These are phyloP conservation scores for Globisporangium cederbergense DNA, from an alignment of 352 stramenopile species.

Conservation along the genomic window DNA sequence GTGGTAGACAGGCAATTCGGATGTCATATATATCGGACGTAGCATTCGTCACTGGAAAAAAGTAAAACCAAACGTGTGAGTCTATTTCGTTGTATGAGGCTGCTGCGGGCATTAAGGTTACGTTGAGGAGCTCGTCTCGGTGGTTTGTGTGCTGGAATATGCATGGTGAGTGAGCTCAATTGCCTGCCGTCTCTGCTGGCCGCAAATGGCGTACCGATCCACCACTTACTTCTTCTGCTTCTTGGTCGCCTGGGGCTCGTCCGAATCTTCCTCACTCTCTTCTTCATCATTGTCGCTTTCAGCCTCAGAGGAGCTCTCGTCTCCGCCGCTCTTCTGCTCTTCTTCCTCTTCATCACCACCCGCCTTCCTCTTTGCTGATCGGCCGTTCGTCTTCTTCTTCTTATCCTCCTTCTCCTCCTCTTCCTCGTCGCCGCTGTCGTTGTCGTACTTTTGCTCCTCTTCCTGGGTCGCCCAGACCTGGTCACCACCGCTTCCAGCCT, in stretches of 20 bases:
- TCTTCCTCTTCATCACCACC: constrained; percentile 21
- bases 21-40: background rate
- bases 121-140: too few relatives aligned
- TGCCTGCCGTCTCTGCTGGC: too few relatives aligned
- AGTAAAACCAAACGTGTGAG: background rate
- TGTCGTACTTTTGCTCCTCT: constrained; percentile 63
- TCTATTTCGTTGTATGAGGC: background rate
- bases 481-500: constrained; percentile 16
- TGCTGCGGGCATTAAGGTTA: too few relatives aligned
- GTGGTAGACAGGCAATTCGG: constrained; percentile 18
- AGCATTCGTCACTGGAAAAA: constrained; percentile 26
- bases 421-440: constrained; percentile 28
- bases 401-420: constrained; percentile 22
- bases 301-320: constrained; percentile 12
- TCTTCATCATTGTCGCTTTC: constrained; percentile 21
- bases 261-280: constrained; percentile 9
- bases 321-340: constrained; percentile 22
- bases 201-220: too few relatives aligned
- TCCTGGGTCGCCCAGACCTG: constrained; percentile 57
- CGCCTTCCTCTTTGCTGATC: constrained; percentile 19
- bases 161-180: too few relatives aligned
- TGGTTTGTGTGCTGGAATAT: too few relatives aligned
- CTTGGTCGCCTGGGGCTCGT: constrained; percentile 18
- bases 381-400: constrained; percentile 23
- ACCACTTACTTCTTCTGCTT: constrained; percentile 21